Evolutionary conservation across 495 filamentous ascomycete species (phyloP), one percentile per base, ranked within the genome.

Genomic region (Bryoglossum gracile): DNA sequence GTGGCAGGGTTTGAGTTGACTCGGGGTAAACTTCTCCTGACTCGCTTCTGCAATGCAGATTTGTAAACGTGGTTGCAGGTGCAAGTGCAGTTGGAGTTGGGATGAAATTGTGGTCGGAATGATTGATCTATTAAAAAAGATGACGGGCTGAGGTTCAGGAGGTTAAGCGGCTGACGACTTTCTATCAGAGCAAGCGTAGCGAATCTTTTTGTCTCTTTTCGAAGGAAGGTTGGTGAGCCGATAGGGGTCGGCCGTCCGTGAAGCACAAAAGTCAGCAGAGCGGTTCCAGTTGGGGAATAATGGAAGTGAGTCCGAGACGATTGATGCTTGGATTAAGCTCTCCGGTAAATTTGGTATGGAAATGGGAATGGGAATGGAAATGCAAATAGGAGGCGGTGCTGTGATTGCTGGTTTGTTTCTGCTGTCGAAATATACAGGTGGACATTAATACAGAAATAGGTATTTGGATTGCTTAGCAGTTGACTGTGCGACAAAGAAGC

Each of bases 391-490:
- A 28, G 22, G 23, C 3, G 19, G n/a, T 19, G 10, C 17, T n/a
- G 9, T n/a, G 10, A 14, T n/a, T 39, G 25, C 19, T 39, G 34
- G 24, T 8, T 48, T 41, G 23, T 32, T 48, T 21, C 18, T 9
- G 26, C 14, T 51, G 59, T 58, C 21, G 13, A 25, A 66, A 67
- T 69, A 68, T 69, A 76, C 75, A 75, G 70, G 70, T 71, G 68
- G 36, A 65, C 71, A 75, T 72, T 75, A 77, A 74, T 68, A 75
- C 73, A 72, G 74, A 67, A 67, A 62, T 59, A 67, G 65, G 63
- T n/a, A n/a, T n/a, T n/a, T n/a, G n/a, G n/a, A n/a, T n/a, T n/a
- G n/a, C n/a, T n/a, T n/a, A n/a, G n/a, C n/a, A n/a, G n/a, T n/a
- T n/a, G n/a, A n/a, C n/a, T n/a, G n/a, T n/a, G n/a, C 66, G 40